Base-by-base conservation (phyloP, 768 basidiomycete genomes). In the Boletus sp. region DNA sequence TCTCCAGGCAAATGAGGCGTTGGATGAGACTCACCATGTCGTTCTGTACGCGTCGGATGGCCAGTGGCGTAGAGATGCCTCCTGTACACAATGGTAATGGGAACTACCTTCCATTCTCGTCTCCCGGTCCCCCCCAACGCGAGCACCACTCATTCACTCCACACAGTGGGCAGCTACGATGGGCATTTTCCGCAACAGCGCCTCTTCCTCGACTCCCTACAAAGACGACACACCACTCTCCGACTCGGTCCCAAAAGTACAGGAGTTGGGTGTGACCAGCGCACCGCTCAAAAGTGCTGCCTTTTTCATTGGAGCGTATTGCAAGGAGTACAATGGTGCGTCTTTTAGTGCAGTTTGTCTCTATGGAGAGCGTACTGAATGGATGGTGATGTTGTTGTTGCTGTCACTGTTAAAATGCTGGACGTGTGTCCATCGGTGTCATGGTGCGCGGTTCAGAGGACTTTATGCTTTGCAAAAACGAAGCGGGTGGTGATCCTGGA, bases 381-480 rank as follows among this genome's bases (percentile, higher is more conserved):
- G 30, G 9, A 30, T 34, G 5, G 10, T 13, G 25, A 11, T 17
- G 17, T 29, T 27, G 39, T 39, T 43, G 15, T 37, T 57, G 0
- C 23, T 47, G 49, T 29, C 17, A 39, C 32, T 30, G n/a, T n/a
- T n/a, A n/a, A n/a, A n/a, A n/a, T 34, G 50, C 23, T 33, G 42
- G 21, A 10, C 25, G 23, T 40, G 13, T n/a, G 14, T 30, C 17
- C 25, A 5, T 40, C 25, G 33, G 51, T 43, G 21, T 15, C 13
- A 29, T 6, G 25, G 50, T 61, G 74, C 75, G 34, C 45, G 51
- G 51, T 50, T 47, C 67, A 91, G 90, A 93, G 81, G 90, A 93
- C 76, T 93, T 92, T 65, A 96, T 98, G 93, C 87, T 98, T 50
- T 99, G 97, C 82, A 98, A 98, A 77, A 78, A 83, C 23, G 95